Evolutionary conservation across 1,139 yeast species (phyloP).

Genomic region (Blastobotrys elegans): DNA sequence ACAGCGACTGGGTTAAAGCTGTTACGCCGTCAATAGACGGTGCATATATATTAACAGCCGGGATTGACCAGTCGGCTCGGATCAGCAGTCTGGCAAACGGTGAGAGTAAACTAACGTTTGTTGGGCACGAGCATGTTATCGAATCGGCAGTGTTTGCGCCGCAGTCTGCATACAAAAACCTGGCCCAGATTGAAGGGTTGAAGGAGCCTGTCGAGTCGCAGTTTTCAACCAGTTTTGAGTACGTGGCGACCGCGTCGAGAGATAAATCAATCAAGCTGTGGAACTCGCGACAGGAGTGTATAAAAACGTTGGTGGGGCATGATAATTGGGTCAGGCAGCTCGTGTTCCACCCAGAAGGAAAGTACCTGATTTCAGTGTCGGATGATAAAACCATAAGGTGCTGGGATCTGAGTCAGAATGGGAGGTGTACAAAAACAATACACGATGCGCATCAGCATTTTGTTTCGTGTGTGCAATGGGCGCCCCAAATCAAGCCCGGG

Average conservation of each 20-base stretch:
- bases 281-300: constrained; percentile 64
- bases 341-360: constrained; percentile 70
- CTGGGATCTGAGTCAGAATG: constrained; percentile 68
- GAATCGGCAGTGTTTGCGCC: constrained; percentile 75
- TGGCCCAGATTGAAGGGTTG: constrained; percentile 46
- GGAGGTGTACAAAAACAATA: constrained; percentile 49
- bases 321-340: constrained; percentile 81
- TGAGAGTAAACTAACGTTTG: constrained; percentile 59
- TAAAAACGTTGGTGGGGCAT: constrained; percentile 63
- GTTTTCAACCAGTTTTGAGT: constrained; percentile 26
- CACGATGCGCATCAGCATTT: constrained; percentile 66
- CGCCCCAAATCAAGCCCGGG: constrained; percentile 32
- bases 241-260: constrained; percentile 72
- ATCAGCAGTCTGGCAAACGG: constrained; percentile 59
- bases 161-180: constrained; percentile 39
- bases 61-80: constrained; percentile 75
- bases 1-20: constrained; percentile 84
- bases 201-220: constrained; percentile 23
- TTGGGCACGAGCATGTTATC: constrained; percentile 81
- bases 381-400: constrained; percentile 74
- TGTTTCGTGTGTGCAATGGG: constrained; percentile 62
- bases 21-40: constrained; percentile 49
- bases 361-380: constrained; percentile 63
- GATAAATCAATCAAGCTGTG: constrained; percentile 74
- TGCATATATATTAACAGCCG: constrained; percentile 65